A percentile compares a stretch with the other conserved stretches of the same genome.
These are phyloP conservation scores for Trichoderma erinaceum DNA, from an alignment of 495 filamentous ascomycete species.

Conservation along the genomic window DNA sequence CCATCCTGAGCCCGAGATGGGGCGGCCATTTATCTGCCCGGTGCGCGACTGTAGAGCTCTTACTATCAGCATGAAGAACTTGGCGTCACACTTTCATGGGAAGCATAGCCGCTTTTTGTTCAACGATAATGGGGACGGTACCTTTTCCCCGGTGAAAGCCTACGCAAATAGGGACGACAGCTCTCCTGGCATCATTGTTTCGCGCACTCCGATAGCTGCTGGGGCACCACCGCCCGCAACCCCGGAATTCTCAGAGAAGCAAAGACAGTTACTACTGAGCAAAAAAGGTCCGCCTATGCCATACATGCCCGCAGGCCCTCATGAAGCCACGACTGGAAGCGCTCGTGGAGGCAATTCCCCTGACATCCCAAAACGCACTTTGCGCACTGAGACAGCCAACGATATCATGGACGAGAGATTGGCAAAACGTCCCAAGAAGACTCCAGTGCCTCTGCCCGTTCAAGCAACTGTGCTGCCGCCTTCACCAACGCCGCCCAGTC, in stretches of 20 bases:
- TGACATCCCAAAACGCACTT: background rate
- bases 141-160: constrained; percentile 23
- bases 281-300: background rate
- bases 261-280: background rate
- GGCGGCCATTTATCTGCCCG: constrained; percentile 4
- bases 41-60: constrained; percentile 8
- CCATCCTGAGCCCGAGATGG: background rate
- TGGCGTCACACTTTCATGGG: constrained; percentile 1
- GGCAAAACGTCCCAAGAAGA: background rate
- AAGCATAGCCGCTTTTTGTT: constrained; percentile 23
- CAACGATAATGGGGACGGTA: constrained; percentile 36
- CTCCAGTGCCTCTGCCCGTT: background rate
- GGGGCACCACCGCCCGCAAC: constrained; percentile 6
- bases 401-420: background rate
- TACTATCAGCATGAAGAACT: background rate
- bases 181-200: constrained; percentile 17
- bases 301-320: background rate
- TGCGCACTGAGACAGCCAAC: background rate
- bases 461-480: background rate
- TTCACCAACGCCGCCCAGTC: background rate
- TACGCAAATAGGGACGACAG: constrained; percentile 10
- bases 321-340: background rate
- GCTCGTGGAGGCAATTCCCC: background rate
- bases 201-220: constrained; percentile 16
- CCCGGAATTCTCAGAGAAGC: background rate